Percentiles rank a stretch among this genome's conserved stretches.
phyloP scores from a whole-genome alignment of 2,329 filamentous ascomycete species.

The Aureobasidium vineae region DNA sequence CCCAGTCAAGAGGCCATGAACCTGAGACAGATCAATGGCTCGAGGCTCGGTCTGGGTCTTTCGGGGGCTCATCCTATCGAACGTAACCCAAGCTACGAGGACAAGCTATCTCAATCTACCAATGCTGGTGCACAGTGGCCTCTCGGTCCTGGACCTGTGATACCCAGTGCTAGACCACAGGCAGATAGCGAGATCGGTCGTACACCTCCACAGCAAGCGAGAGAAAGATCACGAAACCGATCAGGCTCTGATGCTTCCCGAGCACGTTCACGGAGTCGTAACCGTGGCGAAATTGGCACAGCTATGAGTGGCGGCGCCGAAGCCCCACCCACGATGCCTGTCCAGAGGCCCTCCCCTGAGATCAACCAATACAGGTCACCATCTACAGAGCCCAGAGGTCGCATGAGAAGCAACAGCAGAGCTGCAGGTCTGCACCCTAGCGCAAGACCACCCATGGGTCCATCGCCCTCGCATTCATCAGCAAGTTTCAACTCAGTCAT shows the following conservation, averaged over 20 bases:
- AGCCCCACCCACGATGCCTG: background rate
- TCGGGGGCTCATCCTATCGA: slow-evolving; percentile 4
- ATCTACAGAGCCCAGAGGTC: slow-evolving; percentile 12
- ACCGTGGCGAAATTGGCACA: slow-evolving; percentile 53
- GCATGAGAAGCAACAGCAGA: slow-evolving; percentile 25
- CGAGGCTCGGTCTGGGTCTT: slow-evolving; percentile 50
- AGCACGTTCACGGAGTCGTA: slow-evolving; percentile 55
- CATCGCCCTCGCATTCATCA: slow-evolving; percentile 14
- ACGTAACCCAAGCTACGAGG: slow-evolving; percentile 12
- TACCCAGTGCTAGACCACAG: slow-evolving; percentile 30
- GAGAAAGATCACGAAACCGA: slow-evolving; percentile 46
- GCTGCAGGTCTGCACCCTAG: slow-evolving; percentile 15
- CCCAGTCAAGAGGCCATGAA: slow-evolving; percentile 66
- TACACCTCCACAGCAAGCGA: slow-evolving; percentile 20
- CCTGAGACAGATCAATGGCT: background rate
- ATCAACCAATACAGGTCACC: slow-evolving; percentile 18
- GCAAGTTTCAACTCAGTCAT: slow-evolving; percentile 6
- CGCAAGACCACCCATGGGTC: background rate
- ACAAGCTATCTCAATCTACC: background rate
- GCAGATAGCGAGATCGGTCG: slow-evolving; percentile 37
- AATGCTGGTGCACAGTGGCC: slow-evolving; percentile 21
- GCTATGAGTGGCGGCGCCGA: slow-evolving; percentile 37
- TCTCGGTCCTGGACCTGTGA: slow-evolving; percentile 10
- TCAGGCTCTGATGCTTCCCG: slow-evolving; percentile 56
- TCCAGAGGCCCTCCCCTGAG: slow-evolving; percentile 33